phyloP scores from a whole-genome alignment of 345 rosid species.

The Noccaea caerulescens region DNA sequence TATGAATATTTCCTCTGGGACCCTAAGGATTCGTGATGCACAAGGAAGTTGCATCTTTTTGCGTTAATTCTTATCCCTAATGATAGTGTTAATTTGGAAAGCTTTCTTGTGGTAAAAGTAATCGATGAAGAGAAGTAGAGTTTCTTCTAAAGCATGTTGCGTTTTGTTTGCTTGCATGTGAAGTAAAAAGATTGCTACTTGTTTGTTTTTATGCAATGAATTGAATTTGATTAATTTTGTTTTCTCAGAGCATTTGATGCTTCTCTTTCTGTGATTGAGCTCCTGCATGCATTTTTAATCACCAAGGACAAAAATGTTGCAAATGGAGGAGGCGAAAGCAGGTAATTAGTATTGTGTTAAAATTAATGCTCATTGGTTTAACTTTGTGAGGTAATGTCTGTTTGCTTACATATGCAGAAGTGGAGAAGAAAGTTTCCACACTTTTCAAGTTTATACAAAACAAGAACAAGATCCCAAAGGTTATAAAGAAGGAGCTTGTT shows the following conservation, averaged over 20 bases:
- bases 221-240: too few species aligned
- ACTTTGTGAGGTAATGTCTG: not conserved
- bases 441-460: slow-evolving; percentile 54
- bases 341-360: slow-evolving; percentile 44
- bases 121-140: not conserved
- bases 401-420: slow-evolving; percentile 45
- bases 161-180: not conserved
- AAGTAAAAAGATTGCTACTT: slow-evolving; percentile 17
- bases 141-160: not conserved
- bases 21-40: not conserved
- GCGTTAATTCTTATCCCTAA: too few species aligned
- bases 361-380: not conserved
- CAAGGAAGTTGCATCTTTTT: slow-evolving; percentile 4
- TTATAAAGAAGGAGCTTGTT: slow-evolving; percentile 50
- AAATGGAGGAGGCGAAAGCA: slow-evolving; percentile 48
- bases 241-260: not conserved
- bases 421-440: slow-evolving; percentile 50
- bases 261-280: slow-evolving; percentile 7
- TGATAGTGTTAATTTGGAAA: not conserved
- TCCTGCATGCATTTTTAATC: too few species aligned
- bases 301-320: slow-evolving; percentile 28
- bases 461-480: slow-evolving; percentile 48
- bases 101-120: slow-evolving; percentile 10
- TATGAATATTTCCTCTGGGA: not conserved
- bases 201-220: not conserved